phyloP scores from a whole-genome alignment of 2,329 filamentous ascomycete species.

The Aspergillus udagawae region DNA sequence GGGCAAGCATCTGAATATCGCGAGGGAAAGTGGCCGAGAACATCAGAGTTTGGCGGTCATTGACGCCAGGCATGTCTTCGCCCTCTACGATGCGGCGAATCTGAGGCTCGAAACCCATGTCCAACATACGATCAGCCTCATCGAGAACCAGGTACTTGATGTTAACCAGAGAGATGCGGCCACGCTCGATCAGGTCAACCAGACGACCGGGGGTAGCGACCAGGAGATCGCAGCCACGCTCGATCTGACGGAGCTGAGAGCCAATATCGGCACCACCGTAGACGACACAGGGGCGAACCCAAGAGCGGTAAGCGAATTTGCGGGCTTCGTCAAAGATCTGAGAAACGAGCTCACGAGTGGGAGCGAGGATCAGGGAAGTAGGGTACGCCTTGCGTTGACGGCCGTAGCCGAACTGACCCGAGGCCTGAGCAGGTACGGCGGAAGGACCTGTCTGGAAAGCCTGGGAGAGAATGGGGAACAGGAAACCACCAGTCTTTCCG shows the following conservation, averaged over 20 bases:
- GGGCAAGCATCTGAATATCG: constrained; percentile 97
- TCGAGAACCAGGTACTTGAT: constrained; percentile 99
- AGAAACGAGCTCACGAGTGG: constrained; percentile 96
- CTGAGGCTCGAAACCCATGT: constrained; percentile 99
- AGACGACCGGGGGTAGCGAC: constrained; percentile 96
- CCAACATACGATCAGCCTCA: constrained; percentile 99
- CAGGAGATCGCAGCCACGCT: constrained; percentile 93
- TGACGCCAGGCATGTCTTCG: constrained; percentile 89
- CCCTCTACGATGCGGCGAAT: constrained; percentile 98
- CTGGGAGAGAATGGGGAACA: constrained; percentile 98
- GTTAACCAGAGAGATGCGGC: constrained; percentile 93
- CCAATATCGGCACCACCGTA: constrained; percentile 99
- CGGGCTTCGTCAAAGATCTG: constrained; percentile 97
- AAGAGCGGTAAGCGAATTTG: constrained; percentile 98
- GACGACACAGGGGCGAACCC: constrained; percentile 97
- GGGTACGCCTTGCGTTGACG: constrained; percentile 98
- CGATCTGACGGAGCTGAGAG: constrained; percentile 95
- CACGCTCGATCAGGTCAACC: constrained; percentile 96
- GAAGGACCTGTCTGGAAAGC: constrained; percentile 88
- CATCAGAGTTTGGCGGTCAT: constrained; percentile 95
- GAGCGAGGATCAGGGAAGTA: constrained; percentile 90
- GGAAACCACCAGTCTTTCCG: constrained; percentile 98
- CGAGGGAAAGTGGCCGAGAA: constrained; percentile 99
- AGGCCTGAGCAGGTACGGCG: constrained; percentile 57
- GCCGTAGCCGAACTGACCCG: constrained; percentile 65